Evolutionary conservation across 2,329 filamentous ascomycete genomes (phyloP).

Genomic region (Calonectria naviculata): DNA sequence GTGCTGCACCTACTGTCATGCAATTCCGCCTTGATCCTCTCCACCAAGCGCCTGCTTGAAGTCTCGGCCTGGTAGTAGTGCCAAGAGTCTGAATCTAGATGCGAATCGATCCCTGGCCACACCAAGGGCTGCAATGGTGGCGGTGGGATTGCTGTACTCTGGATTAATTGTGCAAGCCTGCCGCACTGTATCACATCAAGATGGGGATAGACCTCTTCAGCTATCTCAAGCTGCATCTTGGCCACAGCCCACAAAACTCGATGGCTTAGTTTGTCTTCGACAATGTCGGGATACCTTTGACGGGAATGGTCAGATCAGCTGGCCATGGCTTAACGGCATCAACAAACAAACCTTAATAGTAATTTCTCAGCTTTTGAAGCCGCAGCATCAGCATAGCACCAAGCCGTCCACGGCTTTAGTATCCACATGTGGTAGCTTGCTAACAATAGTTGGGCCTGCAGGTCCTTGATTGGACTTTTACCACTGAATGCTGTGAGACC

Average conservation of each 20-base stretch:
- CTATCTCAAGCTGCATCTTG: neutral
- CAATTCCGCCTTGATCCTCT: neutral
- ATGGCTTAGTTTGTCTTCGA: neutral
- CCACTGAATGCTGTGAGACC: neutral
- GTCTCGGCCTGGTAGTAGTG: neutral
- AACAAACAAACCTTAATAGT: neutral
- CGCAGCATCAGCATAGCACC: neutral
- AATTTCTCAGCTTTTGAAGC: neutral
- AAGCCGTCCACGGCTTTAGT: neutral
- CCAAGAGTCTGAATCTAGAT: neutral
- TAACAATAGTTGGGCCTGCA: neutral
- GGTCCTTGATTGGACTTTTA: neutral
- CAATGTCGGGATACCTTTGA: neutral
- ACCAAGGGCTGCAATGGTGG: neutral
- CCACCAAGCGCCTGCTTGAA: neutral
- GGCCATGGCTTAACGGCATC: no score
- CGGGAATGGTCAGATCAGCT: neutral
- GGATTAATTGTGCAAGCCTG: neutral
- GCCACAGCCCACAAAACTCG: neutral
- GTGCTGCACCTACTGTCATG: neutral
- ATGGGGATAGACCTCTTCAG: neutral
- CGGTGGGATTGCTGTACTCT: neutral
- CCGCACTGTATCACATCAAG: neutral
- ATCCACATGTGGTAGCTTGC: neutral
- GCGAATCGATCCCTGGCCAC: neutral